Base-by-base conservation (phyloP, 495 filamentous ascomycete genomes). In the Astrothelium macrocarpum region DNA sequence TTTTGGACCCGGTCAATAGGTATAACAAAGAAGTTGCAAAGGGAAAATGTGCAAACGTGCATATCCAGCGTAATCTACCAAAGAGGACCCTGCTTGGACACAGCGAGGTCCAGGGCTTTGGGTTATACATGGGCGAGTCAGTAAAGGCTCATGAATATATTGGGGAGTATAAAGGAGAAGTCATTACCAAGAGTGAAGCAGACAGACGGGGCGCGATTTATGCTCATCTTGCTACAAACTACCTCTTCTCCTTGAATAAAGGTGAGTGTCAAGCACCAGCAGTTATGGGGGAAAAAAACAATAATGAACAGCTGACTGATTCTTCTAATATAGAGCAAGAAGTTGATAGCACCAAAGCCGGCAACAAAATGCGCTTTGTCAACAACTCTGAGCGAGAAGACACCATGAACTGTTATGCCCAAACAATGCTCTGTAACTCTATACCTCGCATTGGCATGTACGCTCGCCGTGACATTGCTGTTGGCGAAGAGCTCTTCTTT, bases 161-260 rank as follows among this genome's bases (percentile, higher is more conserved):
- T 25, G 85, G 86, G 26, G 88, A 91, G 71, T 90, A 91, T 69
- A 83, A 83, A 29, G 88, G 88, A 26, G 88, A 90, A 66, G 75
- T 89, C 5, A 83, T 90, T 39, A 83, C 82, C 1, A 77, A 78
- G 34, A 77, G 80, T 32, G 87, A 90, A 70, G 81, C 81, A 0
- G 83, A 87, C 7, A 80, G 88, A 1, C 80, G 88, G 16, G 83
- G 83, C 31, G 80, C 82, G 11, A 81, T 89, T 32, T 86, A 89
- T 63, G 80, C 86, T 49, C 75, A 80, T 39, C 78, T 79, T 32
- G 80, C 79, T 62, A 77, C 82, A 0, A 86, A 80, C 12, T 90
- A 88, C 65, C 77, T 87, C 2, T 90, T 90, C 66, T 82, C 82
- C 12, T 71, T 90, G 9, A 81, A 88, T 56, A 78, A 80, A 45